Percentiles rank a stretch among this genome's conserved stretches.
Evolutionary conservation across 2,329 filamentous ascomycete species (phyloP).

Genomic region (Penicillium concentricum): DNA sequence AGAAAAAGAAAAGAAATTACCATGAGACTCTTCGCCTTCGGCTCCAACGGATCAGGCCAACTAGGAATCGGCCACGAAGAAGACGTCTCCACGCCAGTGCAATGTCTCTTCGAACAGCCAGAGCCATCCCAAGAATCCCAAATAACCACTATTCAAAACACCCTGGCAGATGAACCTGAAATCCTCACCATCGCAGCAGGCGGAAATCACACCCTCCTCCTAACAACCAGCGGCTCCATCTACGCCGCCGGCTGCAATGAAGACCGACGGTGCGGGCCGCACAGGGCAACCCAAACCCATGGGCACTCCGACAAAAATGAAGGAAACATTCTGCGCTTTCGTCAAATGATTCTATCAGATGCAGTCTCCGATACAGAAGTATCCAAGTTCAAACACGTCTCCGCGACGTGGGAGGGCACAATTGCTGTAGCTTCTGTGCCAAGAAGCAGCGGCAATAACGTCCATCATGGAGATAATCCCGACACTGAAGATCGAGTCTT

Average conservation of each 20-base stretch:
- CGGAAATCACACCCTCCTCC: constrained; percentile 81
- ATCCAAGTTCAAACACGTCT: constrained; percentile 49
- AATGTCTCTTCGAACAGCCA: constrained; percentile 54
- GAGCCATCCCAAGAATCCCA: constrained; percentile 17
- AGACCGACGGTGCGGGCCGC: constrained; percentile 45
- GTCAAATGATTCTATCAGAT: constrained; percentile 27
- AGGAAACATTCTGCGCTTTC: constrained; percentile 23
- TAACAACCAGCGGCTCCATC: constrained; percentile 59
- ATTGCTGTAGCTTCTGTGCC: constrained; percentile 52
- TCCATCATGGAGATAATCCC: neutral
- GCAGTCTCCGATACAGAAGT: constrained; percentile 5
- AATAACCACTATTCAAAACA: neutral
- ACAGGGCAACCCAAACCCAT: neutral
- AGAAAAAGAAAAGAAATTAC: neutral
- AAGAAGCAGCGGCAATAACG: neutral
- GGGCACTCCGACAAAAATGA: neutral
- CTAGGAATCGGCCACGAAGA: constrained; percentile 69
- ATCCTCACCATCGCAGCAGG: constrained; percentile 58
- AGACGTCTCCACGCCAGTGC: constrained; percentile 67
- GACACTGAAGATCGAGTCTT: constrained; percentile 48
- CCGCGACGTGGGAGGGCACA: constrained; percentile 78
- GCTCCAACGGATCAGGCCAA: constrained; percentile 76
- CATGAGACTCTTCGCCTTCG: constrained; percentile 63
- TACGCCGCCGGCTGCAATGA: constrained; percentile 65
- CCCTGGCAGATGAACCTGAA: neutral